These are phyloP conservation scores for Suillus placidus DNA, from an alignment of 768 basidiomycete genomes.

Conservation along the genomic window DNA sequence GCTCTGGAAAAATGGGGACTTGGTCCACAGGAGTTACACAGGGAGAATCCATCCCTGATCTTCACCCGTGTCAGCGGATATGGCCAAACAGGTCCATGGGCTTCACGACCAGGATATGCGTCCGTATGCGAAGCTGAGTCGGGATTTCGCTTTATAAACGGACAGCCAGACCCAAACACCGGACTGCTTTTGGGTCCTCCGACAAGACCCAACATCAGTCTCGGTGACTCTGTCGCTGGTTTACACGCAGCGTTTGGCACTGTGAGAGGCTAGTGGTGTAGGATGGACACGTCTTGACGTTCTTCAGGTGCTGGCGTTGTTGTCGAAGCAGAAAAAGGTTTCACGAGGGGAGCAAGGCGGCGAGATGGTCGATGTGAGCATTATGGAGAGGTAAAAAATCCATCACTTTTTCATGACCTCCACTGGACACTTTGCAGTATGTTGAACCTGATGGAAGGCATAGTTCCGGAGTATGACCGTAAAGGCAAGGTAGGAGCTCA, in stretches of 20 bases:
- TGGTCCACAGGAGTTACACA: slow-evolving; percentile 58
- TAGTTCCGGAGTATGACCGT: slow-evolving; percentile 75
- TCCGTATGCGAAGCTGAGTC: slow-evolving; percentile 79
- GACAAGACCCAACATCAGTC: slow-evolving; percentile 69
- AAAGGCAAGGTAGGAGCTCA: slow-evolving; percentile 55
- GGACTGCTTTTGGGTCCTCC: slow-evolving; percentile 62
- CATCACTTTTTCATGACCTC: not conserved
- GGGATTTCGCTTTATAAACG: slow-evolving; percentile 75
- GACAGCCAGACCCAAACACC: slow-evolving; percentile 56
- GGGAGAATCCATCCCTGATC: slow-evolving; percentile 84
- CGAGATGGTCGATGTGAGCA: slow-evolving; percentile 74
- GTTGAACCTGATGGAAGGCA: slow-evolving; percentile 78
- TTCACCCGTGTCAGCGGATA: slow-evolving; percentile 86
- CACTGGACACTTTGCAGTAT: slow-evolving; percentile 44
- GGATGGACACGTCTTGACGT: not conserved
- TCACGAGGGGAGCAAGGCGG: slow-evolving; percentile 38
- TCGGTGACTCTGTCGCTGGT: slow-evolving; percentile 74
- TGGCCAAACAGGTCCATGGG: slow-evolving; percentile 77
- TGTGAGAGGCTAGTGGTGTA: slow-evolving; percentile 36
- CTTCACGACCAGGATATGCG: slow-evolving; percentile 68
- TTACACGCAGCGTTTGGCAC: slow-evolving; percentile 76
- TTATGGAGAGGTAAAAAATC: slow-evolving; percentile 59
- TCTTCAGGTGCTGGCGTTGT: slow-evolving; percentile 59
- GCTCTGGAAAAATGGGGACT: slow-evolving; percentile 73
- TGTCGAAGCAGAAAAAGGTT: slow-evolving; percentile 45